Evolutionary conservation across 2,329 filamentous ascomycete genomes (phyloP), one percentile per base, ranked within the genome.

Genomic region (Pezicula carpinea): DNA sequence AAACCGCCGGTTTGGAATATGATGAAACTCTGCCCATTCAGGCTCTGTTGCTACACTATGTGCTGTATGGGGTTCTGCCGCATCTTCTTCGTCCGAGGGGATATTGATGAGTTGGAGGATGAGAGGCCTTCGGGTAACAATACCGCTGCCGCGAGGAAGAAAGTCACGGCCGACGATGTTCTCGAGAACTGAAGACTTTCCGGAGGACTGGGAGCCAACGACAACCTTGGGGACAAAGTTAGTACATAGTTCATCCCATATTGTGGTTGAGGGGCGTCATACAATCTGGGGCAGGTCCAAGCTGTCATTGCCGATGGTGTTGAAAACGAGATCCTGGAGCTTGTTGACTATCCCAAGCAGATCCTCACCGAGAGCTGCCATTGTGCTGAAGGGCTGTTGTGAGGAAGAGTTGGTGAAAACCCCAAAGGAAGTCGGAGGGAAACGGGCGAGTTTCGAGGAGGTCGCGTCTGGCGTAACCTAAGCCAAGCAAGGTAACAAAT

Each of bases 61-160:
- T 39, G 89, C 85, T 44, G 85, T 85, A 68, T 95, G 91, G 39
- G 86, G 85, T 39, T 81, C 82, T 49, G 78, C 73, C 52, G 80
- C 80, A 60, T 95, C 87, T 48, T 85, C 81, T 48, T 79, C 75
- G 52, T 85, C 80, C 59, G 76, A 80, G 43, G 89, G 87, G 46
- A 99, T 85, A 64, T 99, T 99, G 82, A 99, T 97, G 64, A 99
- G 86, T 69, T 99, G 93, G 50, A 99, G 81, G 61, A 99, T 96
- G 60, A 99, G 79, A 48, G 93, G 93, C 62, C 93, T 82, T 53
- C 93, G 81, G 48, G 93, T 99, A 54, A 96, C 91, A 68, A 99
- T 97, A 66, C 93, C 93, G 66, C 89, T 95, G 62, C 93, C 93
- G 67, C 93, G 87, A 49, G 93, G 93, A 45, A 99, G 77, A 69